phyloP scores from a whole-genome alignment of 768 basidiomycete genomes.

The Lactarius psammicola region DNA sequence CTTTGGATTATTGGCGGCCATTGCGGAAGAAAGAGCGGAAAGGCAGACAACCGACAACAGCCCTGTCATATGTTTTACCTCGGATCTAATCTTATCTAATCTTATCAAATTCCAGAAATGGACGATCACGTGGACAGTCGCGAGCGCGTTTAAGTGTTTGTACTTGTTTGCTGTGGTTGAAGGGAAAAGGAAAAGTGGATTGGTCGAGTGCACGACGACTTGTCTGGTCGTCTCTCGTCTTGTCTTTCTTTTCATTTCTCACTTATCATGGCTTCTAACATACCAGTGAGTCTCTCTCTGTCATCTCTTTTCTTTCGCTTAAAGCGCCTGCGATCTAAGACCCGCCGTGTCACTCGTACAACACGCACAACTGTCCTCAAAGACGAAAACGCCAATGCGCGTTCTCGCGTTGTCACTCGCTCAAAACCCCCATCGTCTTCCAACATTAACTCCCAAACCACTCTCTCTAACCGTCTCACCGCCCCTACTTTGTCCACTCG shows the following conservation, averaged over 20 bases:
- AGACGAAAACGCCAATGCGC: constrained; percentile 71
- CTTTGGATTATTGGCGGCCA: constrained; percentile 3
- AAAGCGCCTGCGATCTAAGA: constrained; percentile 38
- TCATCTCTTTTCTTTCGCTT: not conserved
- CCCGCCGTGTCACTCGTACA: constrained; percentile 61
- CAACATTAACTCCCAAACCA: constrained; percentile 39
- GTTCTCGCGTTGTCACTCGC: constrained; percentile 59
- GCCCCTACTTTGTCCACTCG: constrained; percentile 52
- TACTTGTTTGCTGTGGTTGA: constrained; percentile 38
- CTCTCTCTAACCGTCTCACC: constrained; percentile 42
- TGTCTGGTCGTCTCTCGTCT: constrained; percentile 8
- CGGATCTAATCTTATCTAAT: not conserved
- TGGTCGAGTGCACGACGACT: not conserved
- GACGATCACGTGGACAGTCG: constrained; percentile 38
- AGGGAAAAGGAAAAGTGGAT: constrained; percentile 31
- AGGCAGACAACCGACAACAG: not conserved
- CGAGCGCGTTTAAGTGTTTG: constrained; percentile 40
- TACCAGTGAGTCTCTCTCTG: constrained; percentile 41
- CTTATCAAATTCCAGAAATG: constrained; percentile 2
- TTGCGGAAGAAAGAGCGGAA: not conserved
- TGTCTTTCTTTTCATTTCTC: constrained; percentile 14
- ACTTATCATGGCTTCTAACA: constrained; percentile 41
- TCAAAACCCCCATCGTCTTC: constrained; percentile 53
- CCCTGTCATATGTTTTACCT: not conserved
- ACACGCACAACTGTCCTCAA: constrained; percentile 52